These are phyloP conservation scores for Nelumbo lutea DNA, from an alignment of 164 flowering plant genomes.

Conservation along the genomic window DNA sequence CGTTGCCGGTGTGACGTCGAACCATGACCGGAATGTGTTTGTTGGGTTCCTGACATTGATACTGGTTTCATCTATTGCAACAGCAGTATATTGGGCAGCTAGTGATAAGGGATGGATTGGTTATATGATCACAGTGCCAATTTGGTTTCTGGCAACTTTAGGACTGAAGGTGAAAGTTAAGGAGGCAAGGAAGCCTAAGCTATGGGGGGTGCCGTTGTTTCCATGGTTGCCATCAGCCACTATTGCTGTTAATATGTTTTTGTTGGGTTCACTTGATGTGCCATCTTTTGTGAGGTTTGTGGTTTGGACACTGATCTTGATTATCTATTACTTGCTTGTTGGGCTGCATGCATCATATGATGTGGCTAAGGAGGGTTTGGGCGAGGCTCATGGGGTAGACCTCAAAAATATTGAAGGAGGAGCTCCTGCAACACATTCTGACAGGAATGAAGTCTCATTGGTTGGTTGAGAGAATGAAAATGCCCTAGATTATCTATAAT, in stretches of 20 bases:
- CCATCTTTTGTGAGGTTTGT: conserved; percentile 24
- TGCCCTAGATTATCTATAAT: no score
- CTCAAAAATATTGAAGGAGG: no score
- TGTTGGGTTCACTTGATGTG: conserved; percentile 31
- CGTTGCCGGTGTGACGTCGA: conserved; percentile 21
- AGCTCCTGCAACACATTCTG: no score
- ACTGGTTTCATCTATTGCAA: conserved; percentile 17
- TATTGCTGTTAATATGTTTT: conserved; percentile 28
- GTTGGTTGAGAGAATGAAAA: no score
- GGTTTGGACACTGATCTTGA: conserved; percentile 19
- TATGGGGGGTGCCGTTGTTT: conserved; percentile 34
- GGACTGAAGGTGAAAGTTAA: conserved; percentile 18
- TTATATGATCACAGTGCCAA: conserved; percentile 10
- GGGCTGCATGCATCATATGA: conserved; percentile 1
- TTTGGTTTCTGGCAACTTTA: conserved; percentile 29
- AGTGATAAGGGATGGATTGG: conserved; percentile 26
- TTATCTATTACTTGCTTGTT: conserved; percentile 26
- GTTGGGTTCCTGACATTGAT: conserved; percentile 23
- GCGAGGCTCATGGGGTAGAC: no score
- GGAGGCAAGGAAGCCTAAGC: conserved; percentile 23
- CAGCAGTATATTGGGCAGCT: conserved; percentile 22
- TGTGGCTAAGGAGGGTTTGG: not conserved
- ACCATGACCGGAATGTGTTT: conserved; percentile 19
- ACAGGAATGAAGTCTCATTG: no score
- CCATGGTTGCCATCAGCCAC: conserved; percentile 34